phyloP scores from a whole-genome alignment of 2,329 filamentous ascomycete species.

The Hymenoscyphus salicellus region DNA sequence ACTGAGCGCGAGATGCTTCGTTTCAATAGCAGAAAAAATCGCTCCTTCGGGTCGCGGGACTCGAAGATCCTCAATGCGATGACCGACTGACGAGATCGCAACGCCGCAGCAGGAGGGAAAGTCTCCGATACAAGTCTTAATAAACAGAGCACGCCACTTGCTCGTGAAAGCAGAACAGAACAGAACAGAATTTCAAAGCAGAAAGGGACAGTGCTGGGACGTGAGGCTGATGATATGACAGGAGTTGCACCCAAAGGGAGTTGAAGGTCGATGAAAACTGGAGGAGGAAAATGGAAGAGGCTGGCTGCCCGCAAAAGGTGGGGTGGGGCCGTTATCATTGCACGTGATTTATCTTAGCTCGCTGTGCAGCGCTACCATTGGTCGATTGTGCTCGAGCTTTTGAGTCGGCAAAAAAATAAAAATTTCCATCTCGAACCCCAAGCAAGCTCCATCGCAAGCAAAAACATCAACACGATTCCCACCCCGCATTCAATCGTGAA shows the following conservation, averaged over 20 bases:
- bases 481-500: constrained; percentile 23
- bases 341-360: constrained; percentile 8
- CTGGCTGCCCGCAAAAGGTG: not conserved
- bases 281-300: not conserved
- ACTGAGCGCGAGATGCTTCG: not conserved
- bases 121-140: not conserved
- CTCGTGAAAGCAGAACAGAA: not conserved
- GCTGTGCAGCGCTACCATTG: constrained; percentile 8
- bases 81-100: not conserved
- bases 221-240: not conserved
- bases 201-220: not conserved
- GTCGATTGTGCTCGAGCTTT: constrained; percentile 17
- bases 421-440: constrained; percentile 19
- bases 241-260: not conserved
- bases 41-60: constrained; percentile 9
- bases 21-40: not conserved
- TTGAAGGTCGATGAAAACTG: not conserved
- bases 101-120: not conserved
- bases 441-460: constrained; percentile 19
- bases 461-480: constrained; percentile 18
- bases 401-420: constrained; percentile 27
- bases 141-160: not conserved
- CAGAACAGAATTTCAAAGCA: not conserved
- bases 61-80: constrained; percentile 11
- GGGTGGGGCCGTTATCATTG: not conserved